Conservation (phyloP, 805 yeast species). For the Tetrapisispora nanseiensis region DNA sequence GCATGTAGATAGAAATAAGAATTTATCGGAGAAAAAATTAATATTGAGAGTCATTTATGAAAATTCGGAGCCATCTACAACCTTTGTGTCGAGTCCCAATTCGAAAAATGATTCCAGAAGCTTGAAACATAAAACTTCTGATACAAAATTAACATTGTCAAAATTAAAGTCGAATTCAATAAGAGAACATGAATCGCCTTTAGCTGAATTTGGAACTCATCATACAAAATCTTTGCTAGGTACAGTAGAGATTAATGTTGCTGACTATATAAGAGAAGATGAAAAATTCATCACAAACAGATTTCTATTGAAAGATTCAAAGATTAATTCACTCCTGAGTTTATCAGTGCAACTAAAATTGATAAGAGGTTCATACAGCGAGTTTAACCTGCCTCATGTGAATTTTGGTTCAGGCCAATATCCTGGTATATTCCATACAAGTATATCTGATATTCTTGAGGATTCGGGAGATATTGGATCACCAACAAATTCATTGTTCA, state of each 20-base stretch:
- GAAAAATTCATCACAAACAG: constrained; percentile 44
- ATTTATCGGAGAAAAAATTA: constrained; percentile 31
- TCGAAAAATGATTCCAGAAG: background rate
- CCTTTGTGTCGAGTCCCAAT: background rate
- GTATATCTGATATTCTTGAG: constrained; percentile 3
- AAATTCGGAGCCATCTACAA: constrained; percentile 3
- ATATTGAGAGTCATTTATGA: constrained; percentile 39
- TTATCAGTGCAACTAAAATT: constrained; percentile 44
- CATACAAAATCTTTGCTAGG: constrained; percentile 39
- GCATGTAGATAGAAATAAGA: constrained; percentile 30
- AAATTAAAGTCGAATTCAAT: background rate
- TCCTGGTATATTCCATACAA: constrained; percentile 14
- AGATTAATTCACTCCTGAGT: constrained; percentile 71
- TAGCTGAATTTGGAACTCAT: background rate
- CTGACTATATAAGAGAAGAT: constrained; percentile 53
- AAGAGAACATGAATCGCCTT: background rate
- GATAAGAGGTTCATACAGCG: constrained; percentile 30
- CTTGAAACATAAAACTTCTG: background rate
- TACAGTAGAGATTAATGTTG: constrained; percentile 49
- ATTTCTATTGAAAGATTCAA: constrained; percentile 66
- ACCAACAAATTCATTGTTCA: background rate
- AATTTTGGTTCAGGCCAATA: constrained; percentile 16
- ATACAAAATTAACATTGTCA: background rate
- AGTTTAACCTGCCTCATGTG: constrained; percentile 16
- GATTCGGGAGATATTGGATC: constrained; percentile 2